Conservation (phyloP, 345 rosid genomes). For the Heritiera littoralis region DNA sequence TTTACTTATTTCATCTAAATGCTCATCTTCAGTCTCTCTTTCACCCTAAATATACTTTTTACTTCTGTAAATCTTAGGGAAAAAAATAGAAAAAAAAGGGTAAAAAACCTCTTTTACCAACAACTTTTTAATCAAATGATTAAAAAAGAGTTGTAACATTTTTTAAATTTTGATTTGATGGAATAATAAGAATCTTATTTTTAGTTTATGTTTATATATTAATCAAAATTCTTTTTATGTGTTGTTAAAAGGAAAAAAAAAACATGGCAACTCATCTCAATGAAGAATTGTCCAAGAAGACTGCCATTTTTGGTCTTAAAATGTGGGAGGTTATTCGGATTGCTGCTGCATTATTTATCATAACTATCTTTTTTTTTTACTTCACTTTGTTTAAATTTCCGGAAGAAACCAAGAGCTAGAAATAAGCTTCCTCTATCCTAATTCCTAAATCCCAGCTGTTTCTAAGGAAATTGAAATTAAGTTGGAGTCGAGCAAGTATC, state of each 20-base stretch:
- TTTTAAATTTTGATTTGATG: background rate
- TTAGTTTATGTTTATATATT: background rate
- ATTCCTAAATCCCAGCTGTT: conserved; percentile 62
- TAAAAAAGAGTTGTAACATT: too few species aligned
- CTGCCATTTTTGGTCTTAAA: conserved; percentile 65
- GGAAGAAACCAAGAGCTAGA: conserved; percentile 64
- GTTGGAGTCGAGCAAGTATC: conserved; percentile 79
- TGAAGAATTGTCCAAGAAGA: conserved; percentile 63
- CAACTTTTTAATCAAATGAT: too few species aligned
- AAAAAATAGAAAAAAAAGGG: too few species aligned
- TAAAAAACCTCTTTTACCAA: too few species aligned
- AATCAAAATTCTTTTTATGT: too few species aligned
- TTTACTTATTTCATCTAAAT: too few species aligned
- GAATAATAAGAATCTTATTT: background rate
- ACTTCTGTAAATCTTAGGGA: too few species aligned
- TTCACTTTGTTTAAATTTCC: conserved; percentile 48
- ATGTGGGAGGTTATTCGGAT: conserved; percentile 87
- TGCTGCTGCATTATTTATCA: conserved; percentile 66
- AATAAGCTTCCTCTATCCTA: conserved; percentile 41
- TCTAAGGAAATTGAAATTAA: conserved; percentile 86
- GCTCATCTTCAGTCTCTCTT: too few species aligned
- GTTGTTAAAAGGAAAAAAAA: background rate
- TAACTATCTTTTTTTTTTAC: conserved; percentile 63
- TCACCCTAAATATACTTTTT: too few species aligned
- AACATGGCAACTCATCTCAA: conserved; percentile 68